phyloP scores from a whole-genome alignment of 257 asterid species.

The Gardenia jasminoides region DNA sequence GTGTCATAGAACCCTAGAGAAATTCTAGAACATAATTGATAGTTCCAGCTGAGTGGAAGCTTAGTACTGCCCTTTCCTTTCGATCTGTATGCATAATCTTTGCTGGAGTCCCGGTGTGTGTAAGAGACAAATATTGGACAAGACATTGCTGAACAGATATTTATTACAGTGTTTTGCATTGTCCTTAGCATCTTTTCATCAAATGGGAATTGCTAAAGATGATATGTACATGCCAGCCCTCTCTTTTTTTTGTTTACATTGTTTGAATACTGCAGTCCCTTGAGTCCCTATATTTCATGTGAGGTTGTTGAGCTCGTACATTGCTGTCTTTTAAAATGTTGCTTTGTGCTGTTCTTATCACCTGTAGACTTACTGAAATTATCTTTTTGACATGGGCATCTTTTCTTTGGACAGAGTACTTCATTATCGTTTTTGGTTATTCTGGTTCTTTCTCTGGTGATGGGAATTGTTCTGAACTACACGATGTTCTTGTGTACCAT shows the following conservation, averaged over 20 bases:
- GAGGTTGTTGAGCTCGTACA: neutral
- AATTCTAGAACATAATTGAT: neutral
- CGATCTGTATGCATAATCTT: neutral
- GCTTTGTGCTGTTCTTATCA: neutral
- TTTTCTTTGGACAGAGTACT: slow-evolving; percentile 52
- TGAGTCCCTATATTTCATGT: neutral
- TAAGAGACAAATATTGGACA: neutral
- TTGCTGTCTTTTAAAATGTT: neutral
- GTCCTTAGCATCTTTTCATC: neutral
- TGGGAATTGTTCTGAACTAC: slow-evolving; percentile 90
- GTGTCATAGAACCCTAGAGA: neutral
- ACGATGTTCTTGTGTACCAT: slow-evolving; percentile 98
- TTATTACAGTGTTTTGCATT: neutral
- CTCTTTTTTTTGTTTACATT: neutral
- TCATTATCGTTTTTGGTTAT: slow-evolving; percentile 57
- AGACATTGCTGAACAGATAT: neutral
- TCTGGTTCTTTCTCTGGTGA: slow-evolving; percentile 82
- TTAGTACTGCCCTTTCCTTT: neutral
- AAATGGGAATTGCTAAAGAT: neutral
- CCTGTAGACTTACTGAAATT: neutral
- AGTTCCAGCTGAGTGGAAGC: neutral
- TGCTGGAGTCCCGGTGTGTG: neutral
- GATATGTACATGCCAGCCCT: neutral
- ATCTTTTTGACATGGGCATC: slow-evolving; percentile 1
- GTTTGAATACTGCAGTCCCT: neutral